phyloP scores from a whole-genome alignment of 1,139 yeast genomes.

The Hyphopichia wangnamkhiaoensis region DNA sequence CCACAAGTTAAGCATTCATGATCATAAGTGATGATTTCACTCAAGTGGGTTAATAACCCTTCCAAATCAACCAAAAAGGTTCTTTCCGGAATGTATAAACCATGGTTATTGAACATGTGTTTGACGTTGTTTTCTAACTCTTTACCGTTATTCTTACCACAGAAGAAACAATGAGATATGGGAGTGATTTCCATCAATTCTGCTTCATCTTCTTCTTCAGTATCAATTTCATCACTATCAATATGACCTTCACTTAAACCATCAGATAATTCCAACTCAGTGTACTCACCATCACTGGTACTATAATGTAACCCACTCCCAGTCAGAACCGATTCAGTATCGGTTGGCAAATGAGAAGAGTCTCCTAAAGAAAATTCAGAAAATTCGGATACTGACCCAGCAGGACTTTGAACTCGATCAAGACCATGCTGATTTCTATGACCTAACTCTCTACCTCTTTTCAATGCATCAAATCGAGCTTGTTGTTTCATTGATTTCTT shows the following conservation, averaged over 20 bases:
- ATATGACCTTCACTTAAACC: constrained; percentile 15
- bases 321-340: constrained; percentile 36
- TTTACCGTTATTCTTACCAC: constrained; percentile 34
- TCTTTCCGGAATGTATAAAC: constrained; percentile 53
- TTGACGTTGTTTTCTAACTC: constrained; percentile 44
- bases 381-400: constrained; percentile 55
- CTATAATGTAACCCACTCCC: constrained; percentile 48
- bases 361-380: constrained; percentile 72
- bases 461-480: constrained; percentile 11
- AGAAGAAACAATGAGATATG: constrained; percentile 40
- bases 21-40: constrained; percentile 45
- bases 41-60: constrained; percentile 47
- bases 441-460: constrained; percentile 10
- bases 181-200: constrained; percentile 32
- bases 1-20: constrained; percentile 56
- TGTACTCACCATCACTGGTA: constrained; percentile 40
- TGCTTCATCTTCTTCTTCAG: constrained; percentile 21
- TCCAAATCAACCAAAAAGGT: constrained; percentile 40
- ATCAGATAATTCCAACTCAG: constrained; percentile 29
- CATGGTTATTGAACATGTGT: constrained; percentile 52
- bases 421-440: constrained; percentile 16
- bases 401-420: constrained; percentile 50
- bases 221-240: constrained; percentile 27
- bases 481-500: constrained; percentile 20
- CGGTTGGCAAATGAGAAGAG: constrained; percentile 31